Conservation (phyloP, 768 basidiomycete genomes). For the Boletus subcaerulescens region DNA sequence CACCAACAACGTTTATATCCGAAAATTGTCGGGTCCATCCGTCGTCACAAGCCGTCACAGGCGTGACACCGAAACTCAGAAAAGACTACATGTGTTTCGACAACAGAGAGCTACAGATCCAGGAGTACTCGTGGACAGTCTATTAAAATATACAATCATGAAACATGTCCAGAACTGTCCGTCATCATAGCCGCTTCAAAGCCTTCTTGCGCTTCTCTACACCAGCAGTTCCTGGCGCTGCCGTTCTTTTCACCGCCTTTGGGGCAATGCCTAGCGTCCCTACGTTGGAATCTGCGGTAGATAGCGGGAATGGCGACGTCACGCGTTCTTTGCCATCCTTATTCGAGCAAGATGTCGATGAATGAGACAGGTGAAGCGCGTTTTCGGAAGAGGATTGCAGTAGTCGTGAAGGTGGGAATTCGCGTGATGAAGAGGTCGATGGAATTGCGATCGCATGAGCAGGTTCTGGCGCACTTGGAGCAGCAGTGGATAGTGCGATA, state of each 20-base stretch:
- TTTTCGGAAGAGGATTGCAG: slow-evolving; percentile 38
- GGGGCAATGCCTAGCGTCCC: slow-evolving; percentile 37
- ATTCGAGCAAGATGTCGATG: slow-evolving; percentile 29
- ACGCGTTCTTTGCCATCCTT: slow-evolving; percentile 55
- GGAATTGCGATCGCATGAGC: slow-evolving; percentile 38
- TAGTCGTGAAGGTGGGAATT: slow-evolving; percentile 41
- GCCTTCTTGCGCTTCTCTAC: slow-evolving; percentile 90
- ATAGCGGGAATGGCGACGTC: slow-evolving; percentile 64
- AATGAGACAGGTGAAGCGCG: slow-evolving; percentile 39
- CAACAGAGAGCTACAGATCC: slow-evolving; percentile 4
- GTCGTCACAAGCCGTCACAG: slow-evolving; percentile 23
- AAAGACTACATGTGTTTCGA: not conserved
- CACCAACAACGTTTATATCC: not conserved
- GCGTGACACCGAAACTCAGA: slow-evolving; percentile 5
- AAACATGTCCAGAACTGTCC: slow-evolving; percentile 3
- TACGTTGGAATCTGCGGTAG: slow-evolving; percentile 70
- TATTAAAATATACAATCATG: slow-evolving; percentile 1
- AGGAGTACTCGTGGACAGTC: not conserved
- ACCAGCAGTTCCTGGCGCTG: slow-evolving; percentile 54
- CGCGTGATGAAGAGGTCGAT: slow-evolving; percentile 39
- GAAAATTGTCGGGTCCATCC: slow-evolving; percentile 14
- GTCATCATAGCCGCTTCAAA: slow-evolving; percentile 62
- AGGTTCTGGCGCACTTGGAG: slow-evolving; percentile 23
- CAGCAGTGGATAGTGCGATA: slow-evolving; percentile 11
- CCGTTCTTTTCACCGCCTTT: slow-evolving; percentile 66